Evolutionary conservation across 116 monocot species (phyloP).

Genomic region (Dioscorea cayenensis): DNA sequence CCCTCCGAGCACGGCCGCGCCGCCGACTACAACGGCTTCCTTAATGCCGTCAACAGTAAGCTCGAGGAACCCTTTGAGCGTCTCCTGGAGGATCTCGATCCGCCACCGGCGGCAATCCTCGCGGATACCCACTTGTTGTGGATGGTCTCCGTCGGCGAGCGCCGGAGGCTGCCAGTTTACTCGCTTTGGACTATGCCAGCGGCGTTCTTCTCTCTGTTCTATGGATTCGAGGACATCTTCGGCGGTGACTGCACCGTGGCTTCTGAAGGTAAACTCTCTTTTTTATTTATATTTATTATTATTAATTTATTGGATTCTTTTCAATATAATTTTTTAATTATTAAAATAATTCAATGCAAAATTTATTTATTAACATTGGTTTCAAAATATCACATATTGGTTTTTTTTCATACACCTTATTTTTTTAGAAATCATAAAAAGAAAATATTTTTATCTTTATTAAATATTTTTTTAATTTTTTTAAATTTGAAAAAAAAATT

Average conservation of each 20-base stretch:
- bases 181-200: slow-evolving; percentile 56
- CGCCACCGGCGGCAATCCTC: slow-evolving; percentile 30
- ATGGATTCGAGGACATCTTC: slow-evolving; percentile 16
- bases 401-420: too few relatives aligned
- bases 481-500: too few relatives aligned
- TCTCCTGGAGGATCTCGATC: slow-evolving; percentile 25
- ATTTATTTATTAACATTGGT: too few relatives aligned
- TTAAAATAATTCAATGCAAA: too few relatives aligned
- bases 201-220: slow-evolving; percentile 31
- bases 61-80: slow-evolving; percentile 40
- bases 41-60: slow-evolving; percentile 39
- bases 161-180: slow-evolving; percentile 28
- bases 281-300: neutral
- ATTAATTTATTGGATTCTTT: neutral
- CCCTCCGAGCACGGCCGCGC: slow-evolving; percentile 54
- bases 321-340: neutral
- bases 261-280: slow-evolving; percentile 1
- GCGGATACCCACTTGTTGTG: slow-evolving; percentile 45
- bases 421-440: neutral
- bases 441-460: too few relatives aligned
- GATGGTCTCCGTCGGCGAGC: slow-evolving; percentile 25
- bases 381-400: too few relatives aligned
- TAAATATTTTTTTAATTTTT: too few relatives aligned
- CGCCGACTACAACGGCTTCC: slow-evolving; percentile 28
- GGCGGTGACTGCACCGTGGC: neutral